Evolutionary conservation across 108 stramenopile genomes (phyloP), one percentile per base, ranked within the genome.

Genomic region (Chaetoceros tenuissimus): DNA sequence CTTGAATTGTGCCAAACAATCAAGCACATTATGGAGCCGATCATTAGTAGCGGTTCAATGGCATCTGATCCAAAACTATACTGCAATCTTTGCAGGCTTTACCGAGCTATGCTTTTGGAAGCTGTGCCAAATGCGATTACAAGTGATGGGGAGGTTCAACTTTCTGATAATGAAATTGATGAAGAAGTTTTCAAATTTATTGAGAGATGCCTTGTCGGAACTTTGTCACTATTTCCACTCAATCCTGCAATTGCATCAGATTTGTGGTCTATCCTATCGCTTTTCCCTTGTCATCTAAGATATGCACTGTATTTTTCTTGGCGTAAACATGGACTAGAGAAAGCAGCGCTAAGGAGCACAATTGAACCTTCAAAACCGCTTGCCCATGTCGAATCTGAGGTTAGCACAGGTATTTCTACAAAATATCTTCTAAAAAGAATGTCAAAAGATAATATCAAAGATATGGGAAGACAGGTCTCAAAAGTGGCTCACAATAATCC

Each of bases 401-500:
- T 86, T 28, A 31, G 74, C 45, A 85, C 94, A 3, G 88, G 88
- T 10, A 80, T 79, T 31, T 78, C 78, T 7, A 73, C 76, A 0
- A 73, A 87, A 23, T 80, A 83, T 48, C 57, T 79, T 3, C 66
- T 94, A 49, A 96, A 96, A 66, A 83, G 95, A 1, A 63, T 96
- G 20, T 85, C 89, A 1, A 89, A 87, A 56, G 93, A 96, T 34
- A 96, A 94, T 29, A 69, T 85, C 34, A 74, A 79, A 46, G 78
- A 82, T 34, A 83, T 81, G 68, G 82, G 87, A 31, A 48, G 80
- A 45, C 64, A 77, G 26, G 60, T 97, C 20, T 84, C 91, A 1
- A 91, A 90, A 47, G 71, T 78, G 1, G 74, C 90, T n/a, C 90
- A 95, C 60, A 74, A 60, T 46, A 87, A 84, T 63, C 94, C 96